Percentiles rank a stretch among this genome's conserved stretches.
Conservation (phyloP, 2,329 filamentous ascomycete genomes). For the Monosporascus ibericus region DNA sequence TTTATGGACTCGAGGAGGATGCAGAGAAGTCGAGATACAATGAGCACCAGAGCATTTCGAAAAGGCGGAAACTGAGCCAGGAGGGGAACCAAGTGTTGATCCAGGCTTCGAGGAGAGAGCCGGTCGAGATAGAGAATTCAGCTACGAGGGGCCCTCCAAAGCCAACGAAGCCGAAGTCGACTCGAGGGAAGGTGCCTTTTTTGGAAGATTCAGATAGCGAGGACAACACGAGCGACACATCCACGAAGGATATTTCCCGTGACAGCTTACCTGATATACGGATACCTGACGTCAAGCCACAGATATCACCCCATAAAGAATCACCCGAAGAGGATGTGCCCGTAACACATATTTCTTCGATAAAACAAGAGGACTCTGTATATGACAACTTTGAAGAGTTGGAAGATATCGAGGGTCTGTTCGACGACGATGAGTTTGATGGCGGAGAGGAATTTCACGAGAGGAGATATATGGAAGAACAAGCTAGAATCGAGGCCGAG, state of each 20-base stretch:
- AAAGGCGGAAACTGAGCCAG: constrained; percentile 36
- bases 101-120: neutral
- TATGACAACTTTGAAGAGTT: constrained; percentile 30
- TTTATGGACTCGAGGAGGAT: constrained; percentile 26
- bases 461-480: constrained; percentile 69
- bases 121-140: neutral
- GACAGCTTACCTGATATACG: neutral
- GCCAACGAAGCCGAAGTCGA: constrained; percentile 8
- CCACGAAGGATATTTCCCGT: constrained; percentile 2
- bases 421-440: constrained; percentile 40
- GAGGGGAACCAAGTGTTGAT: constrained; percentile 5
- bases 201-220: constrained; percentile 63
- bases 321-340: constrained; percentile 22
- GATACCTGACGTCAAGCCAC: constrained; percentile 3
- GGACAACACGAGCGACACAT: constrained; percentile 16
- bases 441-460: constrained; percentile 61
- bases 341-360: constrained; percentile 10
- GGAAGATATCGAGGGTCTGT: constrained; percentile 29
- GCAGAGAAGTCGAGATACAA: constrained; percentile 21
- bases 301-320: constrained; percentile 9
- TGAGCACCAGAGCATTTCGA: constrained; percentile 23
- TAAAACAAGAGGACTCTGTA: constrained; percentile 14
- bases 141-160: constrained; percentile 3
- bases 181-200: constrained; percentile 52
- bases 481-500: constrained; percentile 59